Conservation (phyloP, 192 early-diverging fungal genomes). For the Backusella sp. region DNA sequence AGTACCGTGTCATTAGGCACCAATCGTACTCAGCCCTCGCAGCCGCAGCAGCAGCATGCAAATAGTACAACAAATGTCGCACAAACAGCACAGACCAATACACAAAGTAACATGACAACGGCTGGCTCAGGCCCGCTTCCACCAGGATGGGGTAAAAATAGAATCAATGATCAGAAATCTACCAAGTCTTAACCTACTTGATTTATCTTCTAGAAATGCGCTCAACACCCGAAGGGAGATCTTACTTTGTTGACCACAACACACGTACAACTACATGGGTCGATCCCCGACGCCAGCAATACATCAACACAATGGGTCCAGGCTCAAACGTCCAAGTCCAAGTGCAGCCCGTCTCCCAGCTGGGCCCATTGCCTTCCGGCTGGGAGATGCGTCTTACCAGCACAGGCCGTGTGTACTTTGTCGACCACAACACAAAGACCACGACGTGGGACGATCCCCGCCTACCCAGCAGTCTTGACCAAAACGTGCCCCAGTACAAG, state of each 20-base stretch:
- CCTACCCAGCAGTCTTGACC: slow-evolving; percentile 77
- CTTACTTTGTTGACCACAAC: slow-evolving; percentile 92
- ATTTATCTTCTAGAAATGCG: slow-evolving; percentile 53
- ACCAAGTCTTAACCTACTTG: neutral
- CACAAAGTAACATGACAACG: slow-evolving; percentile 54
- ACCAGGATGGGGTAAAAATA: slow-evolving; percentile 63
- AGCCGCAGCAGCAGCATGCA: slow-evolving; percentile 28
- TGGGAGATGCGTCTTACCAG: slow-evolving; percentile 99
- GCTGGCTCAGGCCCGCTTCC: slow-evolving; percentile 76
- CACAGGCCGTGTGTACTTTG: slow-evolving; percentile 97
- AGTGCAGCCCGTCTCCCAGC: slow-evolving; percentile 67
- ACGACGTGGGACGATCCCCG: slow-evolving; percentile 98
- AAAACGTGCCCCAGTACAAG: slow-evolving; percentile 98
- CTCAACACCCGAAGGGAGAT: slow-evolving; percentile 71
- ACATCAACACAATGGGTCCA: slow-evolving; percentile 53
- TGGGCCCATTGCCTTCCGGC: slow-evolving; percentile 92
- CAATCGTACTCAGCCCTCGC: slow-evolving; percentile 13
- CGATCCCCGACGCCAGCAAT: slow-evolving; percentile 76
- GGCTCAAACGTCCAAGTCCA: slow-evolving; percentile 60
- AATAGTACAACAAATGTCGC: neutral
- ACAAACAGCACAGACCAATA: slow-evolving; percentile 22
- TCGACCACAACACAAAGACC: slow-evolving; percentile 97
- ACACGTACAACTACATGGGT: slow-evolving; percentile 90
- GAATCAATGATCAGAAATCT: neutral
- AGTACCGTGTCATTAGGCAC: slow-evolving; percentile 14